These are phyloP conservation scores for Phylloporus sp. DNA, from an alignment of 768 basidiomycete genomes.

Conservation along the genomic window DNA sequence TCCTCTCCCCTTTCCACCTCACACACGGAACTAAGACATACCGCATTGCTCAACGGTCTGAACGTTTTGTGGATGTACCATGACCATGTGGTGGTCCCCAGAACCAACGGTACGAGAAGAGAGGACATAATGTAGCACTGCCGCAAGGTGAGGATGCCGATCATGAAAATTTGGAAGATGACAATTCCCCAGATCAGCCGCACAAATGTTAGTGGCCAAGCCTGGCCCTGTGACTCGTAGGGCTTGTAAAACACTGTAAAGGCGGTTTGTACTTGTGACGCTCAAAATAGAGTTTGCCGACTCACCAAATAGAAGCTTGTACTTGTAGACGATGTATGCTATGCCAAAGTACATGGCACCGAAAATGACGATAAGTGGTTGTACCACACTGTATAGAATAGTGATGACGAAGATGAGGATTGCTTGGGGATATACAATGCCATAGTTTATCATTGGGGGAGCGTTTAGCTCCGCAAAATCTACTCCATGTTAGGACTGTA, in stretches of 20 bases:
- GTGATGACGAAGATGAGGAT: conserved; percentile 96
- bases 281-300: neutral
- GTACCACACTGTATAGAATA: conserved; percentile 91
- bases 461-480: conserved; percentile 96
- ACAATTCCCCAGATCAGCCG: conserved; percentile 90
- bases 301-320: conserved; percentile 92
- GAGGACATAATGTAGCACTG: conserved; percentile 56
- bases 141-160: conserved; percentile 80
- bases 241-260: conserved; percentile 92
- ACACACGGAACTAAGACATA: conserved; percentile 80
- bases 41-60: conserved; percentile 71
- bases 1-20: conserved; percentile 91
- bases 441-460: conserved; percentile 98
- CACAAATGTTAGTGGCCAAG: conserved; percentile 94
- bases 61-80: conserved; percentile 72
- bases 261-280: neutral
- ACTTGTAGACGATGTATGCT: conserved; percentile 96
- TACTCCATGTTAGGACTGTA: conserved; percentile 29
- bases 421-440: conserved; percentile 94
- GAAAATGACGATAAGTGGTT: conserved; percentile 92
- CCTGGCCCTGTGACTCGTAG: conserved; percentile 95
- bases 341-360: conserved; percentile 96
- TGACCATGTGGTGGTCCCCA: conserved; percentile 73
- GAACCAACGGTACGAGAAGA: conserved; percentile 71
- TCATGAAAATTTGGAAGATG: conserved; percentile 96